phyloP scores from a whole-genome alignment of 192 early-diverging fungal species.

The Piromyces finnis region DNA sequence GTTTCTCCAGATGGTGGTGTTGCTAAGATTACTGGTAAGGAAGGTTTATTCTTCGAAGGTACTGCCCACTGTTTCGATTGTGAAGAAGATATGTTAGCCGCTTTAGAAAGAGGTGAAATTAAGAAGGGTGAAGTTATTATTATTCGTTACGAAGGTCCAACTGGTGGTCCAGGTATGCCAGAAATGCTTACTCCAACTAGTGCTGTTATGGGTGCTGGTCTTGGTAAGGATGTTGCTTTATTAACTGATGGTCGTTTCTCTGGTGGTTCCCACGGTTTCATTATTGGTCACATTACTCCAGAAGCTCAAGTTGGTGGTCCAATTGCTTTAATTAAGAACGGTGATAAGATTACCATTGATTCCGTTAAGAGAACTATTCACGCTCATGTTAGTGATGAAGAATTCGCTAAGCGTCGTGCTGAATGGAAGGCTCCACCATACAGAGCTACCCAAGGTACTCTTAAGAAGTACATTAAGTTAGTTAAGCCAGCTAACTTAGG shows the following conservation, averaged over 20 bases:
- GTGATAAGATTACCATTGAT: constrained; percentile 80
- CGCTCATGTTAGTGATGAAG: constrained; percentile 56
- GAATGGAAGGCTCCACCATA: constrained; percentile 69
- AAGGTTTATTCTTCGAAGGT: constrained; percentile 79
- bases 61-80: constrained; percentile 80
- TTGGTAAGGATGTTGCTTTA: constrained; percentile 91
- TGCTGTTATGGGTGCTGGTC: constrained; percentile 97
- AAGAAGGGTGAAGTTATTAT: constrained; percentile 80
- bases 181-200: constrained; percentile 96
- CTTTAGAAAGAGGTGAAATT: constrained; percentile 75
- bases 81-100: constrained; percentile 79
- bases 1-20: constrained; percentile 90
- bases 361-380: constrained; percentile 58
- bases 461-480: constrained; percentile 84
- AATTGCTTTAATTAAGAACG: constrained; percentile 75
- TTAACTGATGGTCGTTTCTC: constrained; percentile 98
- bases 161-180: constrained; percentile 97
- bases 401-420: constrained; percentile 47
- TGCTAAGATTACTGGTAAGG: constrained; percentile 99
- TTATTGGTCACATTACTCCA: constrained; percentile 96
- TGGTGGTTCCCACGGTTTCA: constrained; percentile 95
- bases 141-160: constrained; percentile 95
- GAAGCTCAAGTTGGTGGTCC: constrained; percentile 96
- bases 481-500: constrained; percentile 64
- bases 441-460: constrained; percentile 71